phyloP scores from a whole-genome alignment of 2,329 filamentous ascomycete genomes.

The Fusarium incarnatum region DNA sequence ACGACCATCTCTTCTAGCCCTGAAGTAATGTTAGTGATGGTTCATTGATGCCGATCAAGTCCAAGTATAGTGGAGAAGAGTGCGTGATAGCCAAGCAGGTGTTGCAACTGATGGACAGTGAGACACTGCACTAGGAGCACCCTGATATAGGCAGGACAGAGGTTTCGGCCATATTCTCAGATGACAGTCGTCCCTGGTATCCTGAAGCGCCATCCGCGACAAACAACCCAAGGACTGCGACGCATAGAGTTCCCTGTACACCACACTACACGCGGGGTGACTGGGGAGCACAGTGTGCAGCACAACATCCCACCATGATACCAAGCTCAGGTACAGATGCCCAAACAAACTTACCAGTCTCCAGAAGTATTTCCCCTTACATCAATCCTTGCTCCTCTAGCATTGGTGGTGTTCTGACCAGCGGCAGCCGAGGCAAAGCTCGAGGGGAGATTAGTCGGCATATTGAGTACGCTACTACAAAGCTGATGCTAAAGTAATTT shows the following conservation, averaged over 20 bases:
- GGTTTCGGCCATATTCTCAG: neutral
- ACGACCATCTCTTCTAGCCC: conserved; percentile 69
- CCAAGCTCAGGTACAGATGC: conserved; percentile 13
- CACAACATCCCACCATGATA: conserved; percentile 34
- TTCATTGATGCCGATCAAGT: neutral
- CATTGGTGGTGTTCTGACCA: conserved; percentile 74
- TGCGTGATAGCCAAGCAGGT: conserved; percentile 14
- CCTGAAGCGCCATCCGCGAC: conserved; percentile 22
- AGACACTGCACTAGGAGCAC: neutral
- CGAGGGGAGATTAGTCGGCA: conserved; percentile 82
- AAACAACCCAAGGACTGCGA: conserved; percentile 14
- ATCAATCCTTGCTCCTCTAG: conserved; percentile 69
- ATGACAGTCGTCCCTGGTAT: neutral
- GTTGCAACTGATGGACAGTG: conserved; percentile 6
- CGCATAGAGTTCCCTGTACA: conserved; percentile 25
- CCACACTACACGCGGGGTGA: conserved; percentile 24
- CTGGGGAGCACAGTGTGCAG: conserved; percentile 35
- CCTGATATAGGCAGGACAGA: neutral
- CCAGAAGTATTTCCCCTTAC: conserved; percentile 68
- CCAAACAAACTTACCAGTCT: conserved; percentile 73
- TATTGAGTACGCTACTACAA: conserved; percentile 49
- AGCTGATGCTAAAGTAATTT: conserved; percentile 9
- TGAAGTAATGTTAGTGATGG: conserved; percentile 48
- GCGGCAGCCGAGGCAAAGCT: conserved; percentile 88
- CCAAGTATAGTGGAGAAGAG: conserved; percentile 1